Evolutionary conservation across 2,329 filamentous ascomycete species (phyloP).

Genomic region (Colletotrichum plurivorum): DNA sequence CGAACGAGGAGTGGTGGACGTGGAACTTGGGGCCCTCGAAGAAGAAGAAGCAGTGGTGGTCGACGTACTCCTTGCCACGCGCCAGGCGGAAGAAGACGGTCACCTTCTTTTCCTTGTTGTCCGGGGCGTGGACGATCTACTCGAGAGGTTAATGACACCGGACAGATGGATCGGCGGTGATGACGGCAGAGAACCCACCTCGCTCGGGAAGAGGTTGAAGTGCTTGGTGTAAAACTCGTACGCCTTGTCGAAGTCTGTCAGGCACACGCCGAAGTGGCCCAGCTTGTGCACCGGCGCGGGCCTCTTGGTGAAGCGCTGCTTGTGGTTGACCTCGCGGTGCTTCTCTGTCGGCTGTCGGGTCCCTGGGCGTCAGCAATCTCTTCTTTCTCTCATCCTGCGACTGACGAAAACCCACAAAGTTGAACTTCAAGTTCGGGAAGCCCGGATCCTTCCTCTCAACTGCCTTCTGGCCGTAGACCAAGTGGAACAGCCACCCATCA

Average conservation of each 20-base stretch:
- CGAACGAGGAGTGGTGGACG: slow-evolving; percentile 78
- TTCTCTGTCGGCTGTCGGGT: slow-evolving; percentile 53
- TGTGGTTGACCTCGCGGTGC: slow-evolving; percentile 59
- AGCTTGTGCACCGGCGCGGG: slow-evolving; percentile 66
- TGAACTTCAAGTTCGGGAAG: slow-evolving; percentile 58
- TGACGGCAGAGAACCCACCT: slow-evolving; percentile 50
- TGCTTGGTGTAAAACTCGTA: slow-evolving; percentile 64
- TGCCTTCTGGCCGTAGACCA: slow-evolving; percentile 67
- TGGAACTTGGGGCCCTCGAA: slow-evolving; percentile 63
- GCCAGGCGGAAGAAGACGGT: slow-evolving; percentile 62
- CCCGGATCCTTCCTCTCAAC: slow-evolving; percentile 53
- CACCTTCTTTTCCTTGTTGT: slow-evolving; percentile 51
- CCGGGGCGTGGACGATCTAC: slow-evolving; percentile 41
- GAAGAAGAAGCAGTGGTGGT: slow-evolving; percentile 68
- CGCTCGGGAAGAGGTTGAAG: slow-evolving; percentile 67
- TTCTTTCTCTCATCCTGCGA: not conserved
- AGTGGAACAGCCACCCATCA: slow-evolving; percentile 70
- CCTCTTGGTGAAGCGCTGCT: slow-evolving; percentile 64
- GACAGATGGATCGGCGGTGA: too few relatives aligned
- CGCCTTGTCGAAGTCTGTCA: slow-evolving; percentile 63
- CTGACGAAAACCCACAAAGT: slow-evolving; percentile 54
- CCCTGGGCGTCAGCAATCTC: not conserved
- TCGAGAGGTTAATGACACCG: not conserved
- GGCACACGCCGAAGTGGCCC: slow-evolving; percentile 68
- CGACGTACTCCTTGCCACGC: slow-evolving; percentile 59